phyloP scores from a whole-genome alignment of 1,284 basidiomycete species.

The Trametes pubescens region DNA sequence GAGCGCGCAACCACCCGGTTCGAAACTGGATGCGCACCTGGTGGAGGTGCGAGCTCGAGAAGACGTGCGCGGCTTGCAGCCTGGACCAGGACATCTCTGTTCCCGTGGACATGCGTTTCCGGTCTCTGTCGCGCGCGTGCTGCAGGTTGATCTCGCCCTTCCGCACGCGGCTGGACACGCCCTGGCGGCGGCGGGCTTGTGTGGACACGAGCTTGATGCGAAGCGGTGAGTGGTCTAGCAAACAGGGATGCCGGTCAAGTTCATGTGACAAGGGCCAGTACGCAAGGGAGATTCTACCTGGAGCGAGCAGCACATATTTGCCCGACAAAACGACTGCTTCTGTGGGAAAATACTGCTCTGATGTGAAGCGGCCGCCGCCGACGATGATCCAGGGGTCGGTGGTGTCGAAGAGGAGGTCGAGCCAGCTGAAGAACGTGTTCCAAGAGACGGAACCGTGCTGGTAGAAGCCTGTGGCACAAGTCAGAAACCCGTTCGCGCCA shows the following conservation, averaged over 20 bases:
- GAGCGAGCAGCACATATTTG: background rate
- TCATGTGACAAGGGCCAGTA: background rate
- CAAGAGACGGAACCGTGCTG: slow-evolving; percentile 4
- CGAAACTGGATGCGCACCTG: background rate
- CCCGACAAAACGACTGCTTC: background rate
- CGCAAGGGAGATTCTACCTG: background rate
- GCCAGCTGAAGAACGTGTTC: slow-evolving; percentile 4
- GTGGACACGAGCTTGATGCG: background rate
- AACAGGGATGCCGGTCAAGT: background rate
- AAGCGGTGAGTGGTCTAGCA: background rate
- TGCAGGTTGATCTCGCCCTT: background rate
- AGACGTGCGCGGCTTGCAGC: slow-evolving; percentile 10
- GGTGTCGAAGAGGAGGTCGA: background rate
- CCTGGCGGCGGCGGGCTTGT: background rate
- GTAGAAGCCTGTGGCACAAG: background rate
- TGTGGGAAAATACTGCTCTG: background rate
- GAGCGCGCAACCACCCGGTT: background rate
- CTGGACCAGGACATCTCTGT: background rate
- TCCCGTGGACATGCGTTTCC: background rate
- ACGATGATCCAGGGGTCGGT: slow-evolving; percentile 4
- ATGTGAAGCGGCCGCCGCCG: background rate
- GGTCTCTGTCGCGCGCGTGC: background rate
- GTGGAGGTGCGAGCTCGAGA: background rate
- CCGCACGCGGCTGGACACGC: background rate
- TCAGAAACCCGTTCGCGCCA: background rate